Evolutionary conservation across 441 rosid species (phyloP).

Genomic region (Gossypium lobatum): DNA sequence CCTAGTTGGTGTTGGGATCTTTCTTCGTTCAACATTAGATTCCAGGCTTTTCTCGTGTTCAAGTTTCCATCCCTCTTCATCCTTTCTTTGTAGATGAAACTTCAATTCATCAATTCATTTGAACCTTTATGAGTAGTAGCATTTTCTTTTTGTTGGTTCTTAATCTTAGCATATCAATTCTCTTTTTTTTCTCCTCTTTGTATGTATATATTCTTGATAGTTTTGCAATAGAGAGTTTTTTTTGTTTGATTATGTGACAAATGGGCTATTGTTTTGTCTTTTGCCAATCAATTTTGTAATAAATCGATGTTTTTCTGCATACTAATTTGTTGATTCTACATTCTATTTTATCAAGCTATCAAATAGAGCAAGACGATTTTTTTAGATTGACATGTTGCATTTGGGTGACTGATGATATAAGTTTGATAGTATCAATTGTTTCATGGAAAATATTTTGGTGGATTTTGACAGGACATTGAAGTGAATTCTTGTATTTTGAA

Average conservation of each 20-base stretch:
- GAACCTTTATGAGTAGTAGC: background rate
- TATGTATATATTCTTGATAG: too few relatives aligned
- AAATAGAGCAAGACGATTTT: background rate
- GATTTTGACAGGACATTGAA: background rate
- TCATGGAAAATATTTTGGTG: background rate
- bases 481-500: background rate
- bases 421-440: background rate
- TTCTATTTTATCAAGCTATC: background rate
- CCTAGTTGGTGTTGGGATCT: background rate
- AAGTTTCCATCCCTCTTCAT: background rate
- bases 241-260: background rate
- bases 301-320: background rate
- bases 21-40: background rate
- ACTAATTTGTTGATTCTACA: background rate
- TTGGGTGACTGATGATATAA: background rate
- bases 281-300: background rate
- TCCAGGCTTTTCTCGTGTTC: background rate
- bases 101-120: background rate
- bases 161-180: background rate
- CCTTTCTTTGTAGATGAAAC: too few relatives aligned
- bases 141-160: background rate
- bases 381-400: conserved; percentile 5
- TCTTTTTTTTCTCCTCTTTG: background rate
- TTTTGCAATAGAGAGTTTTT: background rate
- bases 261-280: background rate